Percentiles rank a stretch among this genome's conserved stretches.
These are phyloP conservation scores for Paraglomus occultum DNA, from an alignment of 192 early-diverging fungal genomes.

Conservation along the genomic window DNA sequence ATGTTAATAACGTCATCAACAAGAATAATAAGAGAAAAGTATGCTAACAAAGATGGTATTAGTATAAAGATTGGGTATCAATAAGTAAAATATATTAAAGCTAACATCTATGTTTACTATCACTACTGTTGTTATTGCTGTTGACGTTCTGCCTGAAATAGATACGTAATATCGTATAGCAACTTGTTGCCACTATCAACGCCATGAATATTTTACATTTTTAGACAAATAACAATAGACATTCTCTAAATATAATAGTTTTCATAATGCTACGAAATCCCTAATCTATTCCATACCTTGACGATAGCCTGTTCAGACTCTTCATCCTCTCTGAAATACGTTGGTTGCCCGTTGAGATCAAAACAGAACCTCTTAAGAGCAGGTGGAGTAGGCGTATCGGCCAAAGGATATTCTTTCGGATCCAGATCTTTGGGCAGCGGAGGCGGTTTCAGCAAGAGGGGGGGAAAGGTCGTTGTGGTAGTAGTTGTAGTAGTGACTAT, in stretches of 20 bases:
- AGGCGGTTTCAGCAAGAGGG: slow-evolving; percentile 63
- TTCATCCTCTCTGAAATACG: slow-evolving; percentile 64
- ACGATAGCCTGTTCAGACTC: slow-evolving; percentile 47
- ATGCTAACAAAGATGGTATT: background rate
- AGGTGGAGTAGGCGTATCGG: slow-evolving; percentile 70
- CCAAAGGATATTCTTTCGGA: slow-evolving; percentile 68
- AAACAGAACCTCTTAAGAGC: slow-evolving; percentile 78
- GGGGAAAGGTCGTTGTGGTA: slow-evolving; percentile 79
- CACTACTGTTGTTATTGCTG: too few relatives aligned
- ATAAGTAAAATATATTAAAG: background rate
- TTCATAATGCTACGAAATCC: background rate
- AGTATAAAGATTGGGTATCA: slow-evolving; percentile 1
- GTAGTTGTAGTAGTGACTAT: slow-evolving; percentile 81
- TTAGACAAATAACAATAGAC: background rate
- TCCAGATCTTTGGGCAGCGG: slow-evolving; percentile 51
- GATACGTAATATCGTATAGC: background rate
- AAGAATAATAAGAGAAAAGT: background rate
- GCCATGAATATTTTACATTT: slow-evolving; percentile 4
- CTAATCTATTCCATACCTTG: slow-evolving; percentile 27
- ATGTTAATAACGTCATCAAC: too few relatives aligned
- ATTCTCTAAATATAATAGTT: background rate
- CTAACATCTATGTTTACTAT: too few relatives aligned
- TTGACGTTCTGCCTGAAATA: too few relatives aligned
- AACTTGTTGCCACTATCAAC: background rate
- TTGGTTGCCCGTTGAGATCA: slow-evolving; percentile 72